Conservation (phyloP, 805 yeast genomes). For the Candida oleophila region DNA sequence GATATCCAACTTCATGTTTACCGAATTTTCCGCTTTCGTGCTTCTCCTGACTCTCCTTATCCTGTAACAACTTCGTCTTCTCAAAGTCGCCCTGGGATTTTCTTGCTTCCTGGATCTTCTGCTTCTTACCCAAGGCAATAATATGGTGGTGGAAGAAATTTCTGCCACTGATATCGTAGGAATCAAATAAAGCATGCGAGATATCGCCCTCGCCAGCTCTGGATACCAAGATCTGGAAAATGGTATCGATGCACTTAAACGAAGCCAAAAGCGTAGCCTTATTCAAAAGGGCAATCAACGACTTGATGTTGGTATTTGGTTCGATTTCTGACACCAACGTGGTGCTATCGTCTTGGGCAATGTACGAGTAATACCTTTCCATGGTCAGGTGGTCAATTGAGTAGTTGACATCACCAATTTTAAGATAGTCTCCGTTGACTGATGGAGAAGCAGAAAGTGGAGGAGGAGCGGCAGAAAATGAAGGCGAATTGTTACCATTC, state of each 20-base stretch:
- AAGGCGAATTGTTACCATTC: slow-evolving; percentile 8
- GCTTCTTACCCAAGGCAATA: slow-evolving; percentile 71
- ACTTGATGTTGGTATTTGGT: slow-evolving; percentile 42
- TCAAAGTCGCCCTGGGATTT: slow-evolving; percentile 5
- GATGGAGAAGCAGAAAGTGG: neutral
- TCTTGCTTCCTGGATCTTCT: slow-evolving; percentile 28
- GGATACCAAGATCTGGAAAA: slow-evolving; percentile 46
- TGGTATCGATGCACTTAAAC: slow-evolving; percentile 53
- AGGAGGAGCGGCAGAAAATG: neutral
- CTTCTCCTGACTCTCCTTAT: neutral
- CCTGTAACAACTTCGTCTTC: slow-evolving; percentile 7
- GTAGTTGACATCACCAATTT: slow-evolving; percentile 21
- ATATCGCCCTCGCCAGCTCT: slow-evolving; percentile 17
- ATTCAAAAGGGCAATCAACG: slow-evolving; percentile 59
- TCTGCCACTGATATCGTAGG: slow-evolving; percentile 74
- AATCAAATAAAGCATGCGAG: slow-evolving; percentile 41
- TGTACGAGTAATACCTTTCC: slow-evolving; percentile 21
- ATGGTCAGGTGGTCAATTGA: slow-evolving; percentile 25
- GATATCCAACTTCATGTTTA: too few species aligned
- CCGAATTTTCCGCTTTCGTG: slow-evolving; percentile 11
- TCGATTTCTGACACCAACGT: slow-evolving; percentile 24
- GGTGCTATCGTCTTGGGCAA: slow-evolving; percentile 42
- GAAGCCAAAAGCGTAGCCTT: slow-evolving; percentile 61
- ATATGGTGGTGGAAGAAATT: slow-evolving; percentile 85
- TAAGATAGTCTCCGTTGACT: slow-evolving; percentile 14